A percentile compares a stretch with the other conserved stretches of the same genome.
phyloP scores from a whole-genome alignment of 1,139 yeast species.

The Blastobotrys illinoisensis region DNA sequence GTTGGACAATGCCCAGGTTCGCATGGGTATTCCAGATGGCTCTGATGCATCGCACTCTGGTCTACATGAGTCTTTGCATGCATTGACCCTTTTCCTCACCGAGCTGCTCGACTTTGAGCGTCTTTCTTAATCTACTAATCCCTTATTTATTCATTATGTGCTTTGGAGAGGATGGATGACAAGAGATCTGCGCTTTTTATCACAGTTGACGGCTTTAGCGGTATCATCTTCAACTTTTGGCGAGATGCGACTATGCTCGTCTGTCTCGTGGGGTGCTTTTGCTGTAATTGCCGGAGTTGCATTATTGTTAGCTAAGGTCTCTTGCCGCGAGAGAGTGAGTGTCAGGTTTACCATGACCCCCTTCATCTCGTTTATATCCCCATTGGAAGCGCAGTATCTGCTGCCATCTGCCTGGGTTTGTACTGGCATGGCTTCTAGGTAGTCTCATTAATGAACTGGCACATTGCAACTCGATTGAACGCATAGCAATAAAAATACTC shows the following conservation, averaged over 20 bases:
- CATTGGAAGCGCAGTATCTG: background rate
- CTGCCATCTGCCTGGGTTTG: background rate
- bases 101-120: background rate
- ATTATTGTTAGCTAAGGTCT: background rate
- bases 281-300: too few species aligned
- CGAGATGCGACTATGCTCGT: too few species aligned
- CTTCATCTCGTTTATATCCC: background rate
- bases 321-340: background rate
- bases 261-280: too few species aligned
- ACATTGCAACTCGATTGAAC: background rate
- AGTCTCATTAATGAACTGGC: background rate
- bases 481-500: too few species aligned
- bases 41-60: background rate
- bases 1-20: background rate
- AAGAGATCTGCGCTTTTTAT: too few species aligned
- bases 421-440: background rate
- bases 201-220: background rate
- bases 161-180: background rate
- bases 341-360: background rate
- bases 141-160: background rate
- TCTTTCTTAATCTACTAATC: background rate
- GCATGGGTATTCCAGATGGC: background rate
- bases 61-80: background rate
- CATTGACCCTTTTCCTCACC: background rate
- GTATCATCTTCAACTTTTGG: background rate